Base-by-base conservation (phyloP, 331 rosid genomes). In the Stylosanthes scabra region DNA sequence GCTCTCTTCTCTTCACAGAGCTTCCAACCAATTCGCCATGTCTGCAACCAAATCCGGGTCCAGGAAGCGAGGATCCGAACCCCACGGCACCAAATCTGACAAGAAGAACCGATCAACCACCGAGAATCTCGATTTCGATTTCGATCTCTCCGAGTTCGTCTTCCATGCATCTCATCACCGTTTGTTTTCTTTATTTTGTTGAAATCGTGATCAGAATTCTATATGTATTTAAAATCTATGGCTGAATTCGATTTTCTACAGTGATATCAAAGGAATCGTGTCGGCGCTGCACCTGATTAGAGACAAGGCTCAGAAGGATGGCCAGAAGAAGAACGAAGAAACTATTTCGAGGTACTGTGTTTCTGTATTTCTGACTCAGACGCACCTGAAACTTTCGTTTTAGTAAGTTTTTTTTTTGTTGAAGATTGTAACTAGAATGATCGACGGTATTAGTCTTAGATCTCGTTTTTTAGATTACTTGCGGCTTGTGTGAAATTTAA, bases 311-410 rank as follows among this genome's bases (percentile, higher is more conserved):
- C 96, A 91, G 66, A 84, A 86, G 81, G 99, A 94, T 55, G 96
- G 88, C 50, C 95, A 86, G 87, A 94, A 91, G 92, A 91, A 91
- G 96, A 94, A 91, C 74, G 97, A 91, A 78, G 97, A 94, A 78
- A 94, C 99, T 3, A 91, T 91, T 76, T 87, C 92, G 2, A 91
- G 99, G 99, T 94, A 79, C 41, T 2, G 20, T 49, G 15, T 51
- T 14, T 29, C 3, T 51, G 68, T 66, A 9, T 58, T 57, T 58
- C 44, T 77, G 44, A 14, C 75, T 79, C 16, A 12, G 15, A 68
- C 40, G 20, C 46, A 34, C 16, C 59, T 34, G 66, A 82, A 61
- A 6, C 57, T 46, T 76, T 66, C 12, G 8, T 40, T 57, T 47
- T 28, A 14, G 12, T 3, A 0, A 68, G 31, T n/a, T n/a, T 13